Base-by-base conservation (phyloP, 2,329 filamentous ascomycete genomes). In the Exophiala bonariae region DNA sequence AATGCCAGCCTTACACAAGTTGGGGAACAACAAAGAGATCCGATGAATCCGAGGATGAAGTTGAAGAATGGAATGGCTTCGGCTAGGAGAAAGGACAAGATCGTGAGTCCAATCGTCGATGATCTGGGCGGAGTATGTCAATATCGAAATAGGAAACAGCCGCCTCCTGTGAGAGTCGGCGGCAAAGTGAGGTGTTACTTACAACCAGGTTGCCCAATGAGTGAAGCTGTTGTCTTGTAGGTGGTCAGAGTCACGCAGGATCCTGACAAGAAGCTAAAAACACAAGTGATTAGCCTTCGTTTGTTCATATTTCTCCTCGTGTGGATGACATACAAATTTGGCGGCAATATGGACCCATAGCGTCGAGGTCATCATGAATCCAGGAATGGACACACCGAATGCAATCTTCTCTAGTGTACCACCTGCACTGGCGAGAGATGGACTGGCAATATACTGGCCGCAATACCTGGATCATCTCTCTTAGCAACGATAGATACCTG, bases 31-130 rank as follows among this genome's bases (percentile, higher is more conserved):
- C 73, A 76, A 8, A 80, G 49, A 23, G 69, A 71, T 3, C 75
- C 76, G 2, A 75, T 71, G 10, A 79, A 58, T 2, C 73, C 71
- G 17, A 78, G 53, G 16, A 79, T 55, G 54, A 73, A 78, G 48
- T 76, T 76, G 65, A 80, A 80, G 44, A 80, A 76, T 0, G 77
- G 77, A 22, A 80, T 77, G 0, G 73, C 73, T 16, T 71, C 69
- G 0, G 77, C 76, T 17, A 80, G 63, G 41, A 80, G 60, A 54
- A 77, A 80, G 4, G 74, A 66, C 14, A 77, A 57, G 3, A 71
- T 55, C 0, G 66, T 65, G 36, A 79, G 63, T 0, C 62, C 61
- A 17, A 68, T 59, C 0, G 72, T 75, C 14, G 45, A 49, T 4
- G 36, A 20, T 16, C 45, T 49, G 33, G 19, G 41, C 11, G 32